Percentiles rank a stretch among this genome's conserved stretches.
Evolutionary conservation across 345 rosid species (phyloP).

Genomic region (Syzygium oleosum): DNA sequence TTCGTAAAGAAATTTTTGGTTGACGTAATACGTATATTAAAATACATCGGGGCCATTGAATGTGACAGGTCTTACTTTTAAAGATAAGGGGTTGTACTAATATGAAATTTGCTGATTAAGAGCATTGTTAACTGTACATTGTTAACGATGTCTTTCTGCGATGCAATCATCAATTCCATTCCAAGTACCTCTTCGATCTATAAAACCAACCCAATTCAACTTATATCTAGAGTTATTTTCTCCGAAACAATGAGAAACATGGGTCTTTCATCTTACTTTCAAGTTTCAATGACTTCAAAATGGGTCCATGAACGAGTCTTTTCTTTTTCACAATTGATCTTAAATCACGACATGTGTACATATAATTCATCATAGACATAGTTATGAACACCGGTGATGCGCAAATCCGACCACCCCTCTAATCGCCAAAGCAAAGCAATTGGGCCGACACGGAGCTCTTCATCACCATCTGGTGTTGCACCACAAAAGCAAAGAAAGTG

Average conservation of each 20-base stretch:
- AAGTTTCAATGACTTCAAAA: background rate
- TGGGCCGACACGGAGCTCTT: background rate
- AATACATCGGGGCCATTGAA: background rate
- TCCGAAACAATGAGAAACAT: background rate
- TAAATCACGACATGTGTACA: background rate
- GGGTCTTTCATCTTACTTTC: background rate
- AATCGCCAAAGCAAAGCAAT: background rate
- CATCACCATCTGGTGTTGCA: too few species aligned
- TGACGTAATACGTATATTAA: background rate
- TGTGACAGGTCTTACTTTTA: background rate
- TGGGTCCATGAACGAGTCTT: background rate
- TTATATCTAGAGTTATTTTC: background rate
- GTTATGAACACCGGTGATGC: background rate
- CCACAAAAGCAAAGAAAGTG: background rate
- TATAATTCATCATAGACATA: background rate
- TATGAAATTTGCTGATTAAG: background rate
- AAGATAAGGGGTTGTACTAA: background rate
- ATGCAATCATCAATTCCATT: background rate
- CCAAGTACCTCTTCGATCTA: background rate
- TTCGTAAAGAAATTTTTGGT: background rate
- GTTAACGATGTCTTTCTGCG: accelerated
- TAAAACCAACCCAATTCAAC: background rate
- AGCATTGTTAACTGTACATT: background rate
- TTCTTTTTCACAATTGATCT: background rate
- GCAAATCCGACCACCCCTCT: background rate